These are phyloP conservation scores for Mycosarcoma maydis DNA, from an alignment of 1,284 basidiomycete species.

Conservation along the genomic window DNA sequence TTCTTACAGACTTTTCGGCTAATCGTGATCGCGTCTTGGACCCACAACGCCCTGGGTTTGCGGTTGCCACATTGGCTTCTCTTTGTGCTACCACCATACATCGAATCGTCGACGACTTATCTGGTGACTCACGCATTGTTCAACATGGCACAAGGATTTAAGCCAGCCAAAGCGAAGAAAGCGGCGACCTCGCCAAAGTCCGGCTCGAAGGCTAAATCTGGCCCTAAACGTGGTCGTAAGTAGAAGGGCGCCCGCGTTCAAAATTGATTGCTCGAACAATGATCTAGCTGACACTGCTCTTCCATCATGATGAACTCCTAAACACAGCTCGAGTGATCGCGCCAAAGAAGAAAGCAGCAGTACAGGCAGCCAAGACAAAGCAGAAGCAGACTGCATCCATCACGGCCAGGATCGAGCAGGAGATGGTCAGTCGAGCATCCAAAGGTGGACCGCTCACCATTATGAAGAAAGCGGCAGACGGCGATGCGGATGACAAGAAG, in stretches of 20 bases:
- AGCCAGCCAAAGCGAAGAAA: conserved; percentile 48
- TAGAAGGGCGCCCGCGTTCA: no score
- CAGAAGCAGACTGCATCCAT: conserved; percentile 49
- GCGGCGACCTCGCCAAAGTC: conserved; percentile 29
- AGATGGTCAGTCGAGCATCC: conserved; percentile 51
- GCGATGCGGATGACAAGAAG: conserved; percentile 71
- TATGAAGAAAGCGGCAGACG: conserved; percentile 90
- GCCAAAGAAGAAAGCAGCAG: conserved; percentile 46
- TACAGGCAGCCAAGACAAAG: conserved; percentile 39
- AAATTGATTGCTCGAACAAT: no score
- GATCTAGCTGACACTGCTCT: neutral
- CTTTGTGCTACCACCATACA: neutral
- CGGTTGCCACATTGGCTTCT: conserved; percentile 1
- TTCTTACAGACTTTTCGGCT: neutral
- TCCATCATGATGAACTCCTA: neutral
- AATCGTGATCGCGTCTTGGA: no score
- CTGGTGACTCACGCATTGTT: no score
- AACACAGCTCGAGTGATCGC: conserved; percentile 48
- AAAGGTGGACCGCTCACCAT: conserved; percentile 73
- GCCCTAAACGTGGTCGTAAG: conserved; percentile 54
- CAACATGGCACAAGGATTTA: conserved; percentile 56
- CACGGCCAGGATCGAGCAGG: conserved; percentile 46
- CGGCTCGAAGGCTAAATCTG: conserved; percentile 32
- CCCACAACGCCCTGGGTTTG: no score
- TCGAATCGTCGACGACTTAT: neutral